Base-by-base conservation (phyloP, 2,329 filamentous ascomycete genomes). In the Didymella sp. region DNA sequence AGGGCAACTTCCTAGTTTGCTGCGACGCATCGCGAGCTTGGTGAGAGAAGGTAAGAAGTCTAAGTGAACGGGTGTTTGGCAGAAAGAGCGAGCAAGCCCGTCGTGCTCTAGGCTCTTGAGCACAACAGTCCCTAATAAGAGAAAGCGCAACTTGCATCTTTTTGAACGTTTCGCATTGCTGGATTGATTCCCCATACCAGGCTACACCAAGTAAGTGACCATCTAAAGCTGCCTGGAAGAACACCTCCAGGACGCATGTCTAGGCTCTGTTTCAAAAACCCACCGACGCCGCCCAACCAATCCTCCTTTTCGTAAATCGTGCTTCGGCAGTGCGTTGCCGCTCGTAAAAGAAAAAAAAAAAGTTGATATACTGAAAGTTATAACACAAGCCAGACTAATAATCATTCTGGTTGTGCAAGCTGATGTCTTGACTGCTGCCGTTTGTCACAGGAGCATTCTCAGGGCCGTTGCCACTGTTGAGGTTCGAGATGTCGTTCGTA, bases 371-470 rank as follows among this genome's bases (percentile, higher is more conserved):
- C n/a, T 41, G 2, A 41, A 13, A 3, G 19, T 7, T 19, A 6
- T 13, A 3, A 1, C n/a, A 28, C 24, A n/a, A 24, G 9, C 12
- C 13, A 11, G 2, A 15, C 47, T 57, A 67, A 35, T 76, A 70
- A 57, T 80, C 78, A 49, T 79, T 76, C 53, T 79, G 68, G 71
- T 87, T 87, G 72, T 87, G 85, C 64, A 88, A 77, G 66, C 82
- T 84, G 62, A 87, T 85, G 68, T 88, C 86, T 80, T 87, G 78
- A 48, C 74, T 78, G 49, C 74, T 78, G 50, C 54, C 48, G 21
- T 51, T 51, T 11, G 35, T 47, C 6, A 19, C 27, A 63, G 58
- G 51, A 42, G 71, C 69, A 19, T 68, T 64, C 43, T 69, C 67
- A 24, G 73, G 60, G 51, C 66, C 56, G 67, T 67, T 40, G 42